Percentiles rank a stretch among this genome's conserved stretches.
phyloP scores from a whole-genome alignment of 306 rosid species.

The Cyclanthera cordifolia region DNA sequence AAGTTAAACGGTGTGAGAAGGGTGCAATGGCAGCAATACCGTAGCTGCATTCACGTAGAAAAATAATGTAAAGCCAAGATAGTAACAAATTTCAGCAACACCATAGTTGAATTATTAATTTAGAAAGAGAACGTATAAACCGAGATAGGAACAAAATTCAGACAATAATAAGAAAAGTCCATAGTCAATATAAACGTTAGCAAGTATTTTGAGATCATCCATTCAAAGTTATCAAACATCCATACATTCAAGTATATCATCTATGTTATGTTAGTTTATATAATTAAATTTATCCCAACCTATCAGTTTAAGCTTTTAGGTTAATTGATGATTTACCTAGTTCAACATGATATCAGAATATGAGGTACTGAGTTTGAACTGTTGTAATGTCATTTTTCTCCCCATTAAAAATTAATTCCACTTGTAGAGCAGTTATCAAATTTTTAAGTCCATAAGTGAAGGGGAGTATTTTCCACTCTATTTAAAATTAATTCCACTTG shows the following conservation, averaged over 20 bases:
- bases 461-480: too few relatives aligned
- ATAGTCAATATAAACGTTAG: not conserved
- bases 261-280: too few relatives aligned
- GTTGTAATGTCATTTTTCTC: too few relatives aligned
- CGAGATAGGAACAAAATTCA: not conserved
- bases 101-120: slow-evolving; percentile 48
- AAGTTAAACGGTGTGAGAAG: slow-evolving; percentile 85
- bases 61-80: slow-evolving; percentile 13
- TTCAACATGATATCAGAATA: too few relatives aligned
- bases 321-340: too few relatives aligned
- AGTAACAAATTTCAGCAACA: slow-evolving; percentile 47
- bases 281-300: too few relatives aligned
- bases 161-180: not conserved
- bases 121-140: slow-evolving; percentile 3
- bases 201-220: not conserved
- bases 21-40: slow-evolving; percentile 91
- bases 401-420: too few relatives aligned
- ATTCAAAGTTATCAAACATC: not conserved
- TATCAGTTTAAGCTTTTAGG: too few relatives aligned
- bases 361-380: too few relatives aligned
- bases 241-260: not conserved
- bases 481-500: too few relatives aligned
- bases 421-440: too few relatives aligned
- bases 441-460: too few relatives aligned
- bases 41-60: slow-evolving; percentile 40